Conservation (phyloP, 1,139 yeast genomes). For the Suhomyces panamericanus region DNA sequence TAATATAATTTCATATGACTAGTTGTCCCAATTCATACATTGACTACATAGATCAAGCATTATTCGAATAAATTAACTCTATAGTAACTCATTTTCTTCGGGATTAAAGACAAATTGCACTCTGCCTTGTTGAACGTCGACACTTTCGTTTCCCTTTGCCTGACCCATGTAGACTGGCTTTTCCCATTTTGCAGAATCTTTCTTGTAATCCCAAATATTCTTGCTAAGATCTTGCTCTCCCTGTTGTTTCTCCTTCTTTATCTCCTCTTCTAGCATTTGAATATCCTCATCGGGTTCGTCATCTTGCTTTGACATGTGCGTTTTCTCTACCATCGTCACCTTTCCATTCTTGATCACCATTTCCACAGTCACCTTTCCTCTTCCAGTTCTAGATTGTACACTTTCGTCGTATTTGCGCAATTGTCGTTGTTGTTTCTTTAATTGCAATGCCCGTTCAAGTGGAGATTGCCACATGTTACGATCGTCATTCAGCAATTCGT, state of each 20-base stretch:
- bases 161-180: slow-evolving; percentile 43
- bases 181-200: slow-evolving; percentile 52
- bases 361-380: slow-evolving; percentile 72
- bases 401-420: slow-evolving; percentile 60
- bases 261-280: slow-evolving; percentile 26
- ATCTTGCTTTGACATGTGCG: slow-evolving; percentile 14
- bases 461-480: slow-evolving; percentile 84
- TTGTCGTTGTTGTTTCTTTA: slow-evolving; percentile 80
- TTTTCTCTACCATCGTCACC: slow-evolving; percentile 54
- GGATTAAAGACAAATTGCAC: slow-evolving; percentile 24
- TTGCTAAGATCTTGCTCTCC: slow-evolving; percentile 28
- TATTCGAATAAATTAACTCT: no score
- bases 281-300: slow-evolving; percentile 28
- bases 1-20: no score
- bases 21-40: no score
- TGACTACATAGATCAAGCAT: no score
- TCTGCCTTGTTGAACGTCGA: slow-evolving; percentile 13
- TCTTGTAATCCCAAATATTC: slow-evolving; percentile 59
- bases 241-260: slow-evolving; percentile 22
- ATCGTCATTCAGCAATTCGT: slow-evolving; percentile 53
- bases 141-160: slow-evolving; percentile 4
- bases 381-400: slow-evolving; percentile 61
- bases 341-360: slow-evolving; percentile 84
- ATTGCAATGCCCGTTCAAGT: slow-evolving; percentile 76
- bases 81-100: slow-evolving; percentile 26